Conservation (phyloP, 1,284 basidiomycete species). For the Austroboletus novae-zelandiae region DNA sequence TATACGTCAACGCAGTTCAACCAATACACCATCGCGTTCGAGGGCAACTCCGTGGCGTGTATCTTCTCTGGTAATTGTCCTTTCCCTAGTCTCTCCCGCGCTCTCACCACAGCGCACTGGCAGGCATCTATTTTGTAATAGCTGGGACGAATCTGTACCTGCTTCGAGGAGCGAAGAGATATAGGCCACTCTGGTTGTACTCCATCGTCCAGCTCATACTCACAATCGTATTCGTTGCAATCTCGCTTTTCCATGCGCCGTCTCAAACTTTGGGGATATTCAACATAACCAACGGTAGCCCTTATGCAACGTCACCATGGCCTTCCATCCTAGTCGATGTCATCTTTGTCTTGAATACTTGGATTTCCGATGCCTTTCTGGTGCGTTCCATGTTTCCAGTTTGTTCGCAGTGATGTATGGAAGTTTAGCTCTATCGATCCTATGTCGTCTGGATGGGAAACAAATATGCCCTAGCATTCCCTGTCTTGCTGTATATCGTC, state of each 20-base stretch:
- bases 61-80: conserved; percentile 16
- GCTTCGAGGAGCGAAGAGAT: conserved; percentile 18
- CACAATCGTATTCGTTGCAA: conserved; percentile 21
- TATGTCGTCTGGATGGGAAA: conserved; percentile 20
- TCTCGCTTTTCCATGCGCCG: conserved; percentile 16
- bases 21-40: conserved; percentile 19
- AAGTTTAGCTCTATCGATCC: conserved; percentile 23
- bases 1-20: conserved; percentile 12
- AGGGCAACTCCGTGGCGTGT: conserved; percentile 21
- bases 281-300: conserved; percentile 7
- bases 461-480: neutral
- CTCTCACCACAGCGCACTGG: neutral
- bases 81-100: neutral
- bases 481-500: conserved; percentile 13
- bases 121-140: conserved; percentile 22
- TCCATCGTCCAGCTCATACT: conserved; percentile 17
- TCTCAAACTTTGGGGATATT: conserved; percentile 18
- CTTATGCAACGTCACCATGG: conserved; percentile 18
- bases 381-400: conserved; percentile 7
- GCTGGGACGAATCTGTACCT: conserved; percentile 14
- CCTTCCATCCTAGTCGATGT: conserved; percentile 8
- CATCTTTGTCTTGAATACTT: conserved; percentile 25
- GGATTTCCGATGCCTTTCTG: conserved; percentile 25
- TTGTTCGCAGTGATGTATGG: neutral
- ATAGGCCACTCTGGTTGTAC: conserved; percentile 12